These are phyloP conservation scores for Leptomonas seymouri DNA, from an alignment of 208 protist species.

Conservation along the genomic window DNA sequence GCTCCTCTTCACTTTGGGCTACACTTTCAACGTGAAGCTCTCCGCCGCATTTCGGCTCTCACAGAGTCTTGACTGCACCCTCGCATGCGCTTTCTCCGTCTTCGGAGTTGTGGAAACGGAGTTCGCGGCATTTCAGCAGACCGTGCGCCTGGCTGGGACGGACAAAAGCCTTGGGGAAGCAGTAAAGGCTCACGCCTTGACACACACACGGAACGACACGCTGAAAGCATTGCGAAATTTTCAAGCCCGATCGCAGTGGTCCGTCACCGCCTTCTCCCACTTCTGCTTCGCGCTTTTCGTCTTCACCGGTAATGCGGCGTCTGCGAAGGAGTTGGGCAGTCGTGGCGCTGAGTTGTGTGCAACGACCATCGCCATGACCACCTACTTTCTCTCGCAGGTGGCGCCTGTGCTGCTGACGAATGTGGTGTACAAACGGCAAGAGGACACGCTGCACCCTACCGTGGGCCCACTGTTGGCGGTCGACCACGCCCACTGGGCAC, in stretches of 20 bases:
- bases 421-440: constrained; percentile 18
- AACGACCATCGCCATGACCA: constrained; percentile 32
- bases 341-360: constrained; percentile 25
- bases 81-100: constrained; percentile 19
- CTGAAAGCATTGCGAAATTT: constrained; percentile 22
- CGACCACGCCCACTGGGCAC: constrained; percentile 13
- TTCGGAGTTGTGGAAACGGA: constrained; percentile 28
- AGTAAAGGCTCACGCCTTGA: not conserved
- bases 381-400: constrained; percentile 32
- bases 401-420: constrained; percentile 26
- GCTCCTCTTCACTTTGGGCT: constrained; percentile 42
- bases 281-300: constrained; percentile 34
- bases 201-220: constrained; percentile 31
- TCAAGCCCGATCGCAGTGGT: constrained; percentile 30
- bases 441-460: constrained; percentile 14
- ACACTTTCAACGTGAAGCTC: constrained; percentile 46
- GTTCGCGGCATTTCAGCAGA: constrained; percentile 19
- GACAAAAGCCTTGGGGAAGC: not conserved
- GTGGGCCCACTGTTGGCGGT: constrained; percentile 16
- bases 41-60: constrained; percentile 38
- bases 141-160: constrained; percentile 1
- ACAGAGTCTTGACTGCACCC: constrained; percentile 33
- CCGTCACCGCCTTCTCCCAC: constrained; percentile 39
- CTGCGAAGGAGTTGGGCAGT: constrained; percentile 39
- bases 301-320: constrained; percentile 24